A percentile compares a stretch with the other conserved stretches of the same genome.
phyloP scores from a whole-genome alignment of 2,329 filamentous ascomycete genomes.

The Colletotrichum euphorbiae region DNA sequence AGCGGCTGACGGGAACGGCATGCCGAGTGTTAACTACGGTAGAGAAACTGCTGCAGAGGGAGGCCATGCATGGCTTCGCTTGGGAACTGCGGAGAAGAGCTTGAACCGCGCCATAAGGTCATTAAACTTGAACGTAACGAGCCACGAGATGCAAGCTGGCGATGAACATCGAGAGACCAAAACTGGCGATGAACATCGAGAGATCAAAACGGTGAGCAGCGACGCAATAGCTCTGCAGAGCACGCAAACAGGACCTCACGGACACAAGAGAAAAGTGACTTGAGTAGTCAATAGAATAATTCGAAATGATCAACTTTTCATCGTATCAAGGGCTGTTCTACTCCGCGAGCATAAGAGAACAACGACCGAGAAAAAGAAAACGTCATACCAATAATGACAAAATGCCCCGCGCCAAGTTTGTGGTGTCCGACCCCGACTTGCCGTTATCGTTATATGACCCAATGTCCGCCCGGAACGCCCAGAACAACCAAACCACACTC shows the following conservation, averaged over 20 bases:
- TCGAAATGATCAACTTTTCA: conserved; percentile 29
- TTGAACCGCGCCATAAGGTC: not conserved
- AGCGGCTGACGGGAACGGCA: not conserved
- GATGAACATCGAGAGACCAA: not conserved
- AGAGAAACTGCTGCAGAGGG: no score
- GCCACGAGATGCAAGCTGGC: not conserved
- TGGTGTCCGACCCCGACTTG: conserved; percentile 32
- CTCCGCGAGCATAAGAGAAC: not conserved
- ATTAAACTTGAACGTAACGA: not conserved
- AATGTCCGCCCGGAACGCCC: conserved; percentile 44
- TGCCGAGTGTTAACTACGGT: no score
- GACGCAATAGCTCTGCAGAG: not conserved
- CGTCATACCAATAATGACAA: conserved; percentile 23
- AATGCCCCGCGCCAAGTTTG: conserved; percentile 9
- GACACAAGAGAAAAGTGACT: not conserved
- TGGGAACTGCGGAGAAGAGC: not conserved
- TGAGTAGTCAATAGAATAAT: conserved; percentile 28
- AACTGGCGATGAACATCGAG: not conserved
- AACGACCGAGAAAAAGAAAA: not conserved
- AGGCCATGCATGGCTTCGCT: not conserved
- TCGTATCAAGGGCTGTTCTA: conserved; percentile 8
- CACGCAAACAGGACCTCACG: conserved; percentile 3
- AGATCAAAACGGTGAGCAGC: not conserved
- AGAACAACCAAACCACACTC: conserved; percentile 25
- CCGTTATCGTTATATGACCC: conserved; percentile 29